Base-by-base conservation (phyloP, 78 protist genomes). In the Dictyostelium capitatum region DNA sequence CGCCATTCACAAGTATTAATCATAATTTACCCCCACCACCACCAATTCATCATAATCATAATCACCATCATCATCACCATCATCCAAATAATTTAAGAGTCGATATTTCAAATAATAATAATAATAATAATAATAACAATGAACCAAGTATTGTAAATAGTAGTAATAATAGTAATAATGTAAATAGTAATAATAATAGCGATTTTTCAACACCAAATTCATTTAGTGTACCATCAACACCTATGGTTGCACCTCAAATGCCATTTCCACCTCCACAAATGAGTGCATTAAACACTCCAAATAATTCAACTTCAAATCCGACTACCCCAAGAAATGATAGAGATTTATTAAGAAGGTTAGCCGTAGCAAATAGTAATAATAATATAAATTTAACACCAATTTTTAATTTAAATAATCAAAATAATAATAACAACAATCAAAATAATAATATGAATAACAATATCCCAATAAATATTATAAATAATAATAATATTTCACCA, bases 211-310 rank as follows among this genome's bases (percentile, higher is more conserved):
- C 92, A 43, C 92, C 92, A 25, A 59, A 23, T 32, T 43, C 64
- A 10, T 43, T 72, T 10, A 84, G 92, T 75, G 92, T 84, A 19
- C 92, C 92, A 2, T 74, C 92, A 12, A 84, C 92, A 6, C 92
- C 92, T 28, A 53, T 59, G 37, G 92, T 84, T 37, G 23, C 54
- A 15, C 82, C 92, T 41, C 28, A 32, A 32, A 14, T 69, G 41
- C 47, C 41, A 69, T 69, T 69, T 37, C 77, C 77, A 69, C 53
- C 77, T 11, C 77, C 72, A 79, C 67, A 47, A 28, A 15, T 46
- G 17, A 74, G 41, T 6, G 46, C 50, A 19, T 64, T 30, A 25
- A 82, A 46, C 51, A 50, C 90, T 28, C 59, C 78, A 32, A 51
- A 74, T 43, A 15, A 32, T 9, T n/a, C 79, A 0, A 53, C 81